Conservation (phyloP, 2,329 filamentous ascomycete species). For the Apiospora rasikravindrae region DNA sequence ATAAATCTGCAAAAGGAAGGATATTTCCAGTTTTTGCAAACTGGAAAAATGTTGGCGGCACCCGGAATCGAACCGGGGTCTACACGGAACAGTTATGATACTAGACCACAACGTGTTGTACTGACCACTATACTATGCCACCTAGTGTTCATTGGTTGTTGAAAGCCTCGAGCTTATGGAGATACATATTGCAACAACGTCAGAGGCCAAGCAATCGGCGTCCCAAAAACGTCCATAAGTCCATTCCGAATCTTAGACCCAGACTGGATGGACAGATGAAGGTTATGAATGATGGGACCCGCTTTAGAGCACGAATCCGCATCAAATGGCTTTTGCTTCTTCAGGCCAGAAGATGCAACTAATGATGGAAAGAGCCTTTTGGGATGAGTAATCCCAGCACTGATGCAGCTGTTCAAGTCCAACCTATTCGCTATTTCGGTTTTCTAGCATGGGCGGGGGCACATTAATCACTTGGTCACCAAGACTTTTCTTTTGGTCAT, state of each 20-base stretch:
- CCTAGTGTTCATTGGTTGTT: constrained; percentile 5
- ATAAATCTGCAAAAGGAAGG: too few species aligned
- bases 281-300: neutral
- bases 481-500: neutral
- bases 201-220: too few species aligned
- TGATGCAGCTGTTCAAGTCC: neutral
- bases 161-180: neutral
- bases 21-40: neutral
- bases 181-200: neutral
- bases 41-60: constrained; percentile 14
- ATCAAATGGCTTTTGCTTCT: neutral
- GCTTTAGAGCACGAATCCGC: neutral
- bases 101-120: constrained; percentile 22
- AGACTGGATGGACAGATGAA: too few species aligned
- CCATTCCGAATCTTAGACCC: neutral
- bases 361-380: neutral
- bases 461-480: neutral
- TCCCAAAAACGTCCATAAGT: neutral
- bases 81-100: constrained; percentile 18
- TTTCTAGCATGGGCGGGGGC: neutral
- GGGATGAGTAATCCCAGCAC: neutral
- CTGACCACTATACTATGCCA: constrained; percentile 24
- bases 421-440: neutral
- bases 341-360: neutral
- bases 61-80: constrained; percentile 25